These are phyloP conservation scores for Prorocentrum cordatum DNA, from an alignment of 169 alveolate genomes.

Conservation along the genomic window DNA sequence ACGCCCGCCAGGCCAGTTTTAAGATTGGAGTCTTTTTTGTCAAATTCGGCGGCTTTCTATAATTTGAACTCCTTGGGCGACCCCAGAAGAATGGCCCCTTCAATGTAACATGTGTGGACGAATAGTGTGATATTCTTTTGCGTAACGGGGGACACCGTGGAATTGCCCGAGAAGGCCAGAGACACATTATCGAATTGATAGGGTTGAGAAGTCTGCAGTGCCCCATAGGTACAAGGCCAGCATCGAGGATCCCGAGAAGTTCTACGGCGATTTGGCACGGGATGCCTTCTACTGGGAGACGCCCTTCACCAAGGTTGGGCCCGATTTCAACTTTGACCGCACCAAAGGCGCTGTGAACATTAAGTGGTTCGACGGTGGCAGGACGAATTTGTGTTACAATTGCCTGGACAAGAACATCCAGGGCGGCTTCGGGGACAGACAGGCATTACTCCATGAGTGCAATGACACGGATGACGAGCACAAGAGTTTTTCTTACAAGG, in stretches of 20 bases:
- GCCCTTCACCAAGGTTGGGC: conserved; percentile 29
- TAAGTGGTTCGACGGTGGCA: conserved; percentile 50
- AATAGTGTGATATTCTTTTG: no score
- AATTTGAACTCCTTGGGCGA: no score
- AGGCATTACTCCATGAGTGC: conserved; percentile 23
- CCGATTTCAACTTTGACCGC: conserved; percentile 47
- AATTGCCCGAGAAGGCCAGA: no score
- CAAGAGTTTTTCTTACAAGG: neutral
- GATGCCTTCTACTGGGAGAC: conserved; percentile 25
- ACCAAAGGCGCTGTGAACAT: conserved; percentile 25
- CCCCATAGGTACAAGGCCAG: neutral
- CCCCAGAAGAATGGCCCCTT: no score
- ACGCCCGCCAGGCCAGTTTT: no score
- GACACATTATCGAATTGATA: no score
- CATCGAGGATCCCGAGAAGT: conserved; percentile 34
- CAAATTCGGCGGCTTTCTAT: no score
- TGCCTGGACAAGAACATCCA: conserved; percentile 21
- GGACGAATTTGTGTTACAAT: conserved; percentile 23
- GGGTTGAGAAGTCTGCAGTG: no score
- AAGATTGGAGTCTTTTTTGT: no score
- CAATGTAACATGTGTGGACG: no score
- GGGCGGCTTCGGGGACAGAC: conserved; percentile 6
- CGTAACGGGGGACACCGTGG: no score
- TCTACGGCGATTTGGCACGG: conserved; percentile 54
- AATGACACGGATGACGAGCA: conserved; percentile 36